Evolutionary conservation across 1,139 yeast genomes (phyloP), one percentile per base, ranked within the genome.

Genomic region (Sugiyamaella sp.): DNA sequence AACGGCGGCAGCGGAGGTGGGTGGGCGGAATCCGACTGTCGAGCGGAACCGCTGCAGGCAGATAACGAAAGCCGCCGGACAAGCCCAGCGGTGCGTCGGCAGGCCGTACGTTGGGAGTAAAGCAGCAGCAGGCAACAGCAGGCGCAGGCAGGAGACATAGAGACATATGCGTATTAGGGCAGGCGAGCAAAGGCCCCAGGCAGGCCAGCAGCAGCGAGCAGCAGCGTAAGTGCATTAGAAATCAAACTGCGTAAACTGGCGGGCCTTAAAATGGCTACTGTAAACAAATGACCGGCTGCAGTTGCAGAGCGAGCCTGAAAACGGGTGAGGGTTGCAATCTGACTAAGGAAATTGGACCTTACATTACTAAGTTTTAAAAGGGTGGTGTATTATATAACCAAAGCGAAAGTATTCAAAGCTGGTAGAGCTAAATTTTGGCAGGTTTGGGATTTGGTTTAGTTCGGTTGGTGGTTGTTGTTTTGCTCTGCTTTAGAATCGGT

Each of bases 171-270:
- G n/a, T n/a, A n/a, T n/a, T n/a, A n/a, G n/a, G n/a, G n/a, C n/a
- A n/a, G n/a, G n/a, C n/a, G n/a, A n/a, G n/a, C n/a, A n/a, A n/a
- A n/a, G n/a, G n/a, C n/a, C n/a, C n/a, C n/a, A n/a, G n/a, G n/a
- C n/a, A n/a, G n/a, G n/a, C n/a, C n/a, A n/a, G n/a, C n/a, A n/a
- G n/a, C n/a, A n/a, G n/a, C n/a, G 21, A 42, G 39, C 47, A 22
- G 47, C 39, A 19, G 27, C 9, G 32, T 14, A 10, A 38, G 48
- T 44, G 48, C 48, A 44, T 44, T 44, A 44, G 39, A 44, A 44
- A 44, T 44, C 48, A 44, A 44, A 17, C 21, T 4, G 39, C 12
- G 14, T 33, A 44, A 44, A 44, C 33, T 44, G 48, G 48, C 48
- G 32, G 32, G 16, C 35, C 14, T 24, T 22, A 33, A 43, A 43